Evolutionary conservation across 2,329 filamentous ascomycete genomes (phyloP).

Genomic region (Fusarium udum): DNA sequence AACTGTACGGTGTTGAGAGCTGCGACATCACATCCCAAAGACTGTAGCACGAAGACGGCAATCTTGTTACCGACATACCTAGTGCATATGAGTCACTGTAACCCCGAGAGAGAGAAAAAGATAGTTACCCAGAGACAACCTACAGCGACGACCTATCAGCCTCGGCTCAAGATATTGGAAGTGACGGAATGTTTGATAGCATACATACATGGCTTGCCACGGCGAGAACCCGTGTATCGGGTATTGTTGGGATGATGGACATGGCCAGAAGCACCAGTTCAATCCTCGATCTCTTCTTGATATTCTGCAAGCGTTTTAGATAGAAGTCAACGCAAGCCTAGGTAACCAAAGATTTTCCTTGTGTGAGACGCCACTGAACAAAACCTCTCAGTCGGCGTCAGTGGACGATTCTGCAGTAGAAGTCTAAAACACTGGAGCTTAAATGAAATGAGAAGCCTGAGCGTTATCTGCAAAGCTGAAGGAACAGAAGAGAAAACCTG

Average conservation of each 20-base stretch:
- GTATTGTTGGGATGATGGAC: conserved; percentile 49
- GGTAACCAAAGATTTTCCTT: background rate
- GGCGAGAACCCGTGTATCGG: conserved; percentile 78
- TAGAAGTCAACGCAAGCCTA: background rate
- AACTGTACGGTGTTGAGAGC: conserved; percentile 97
- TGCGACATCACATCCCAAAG: conserved; percentile 90
- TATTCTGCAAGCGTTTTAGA: background rate
- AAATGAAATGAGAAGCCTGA: background rate
- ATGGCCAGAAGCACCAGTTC: conserved; percentile 18
- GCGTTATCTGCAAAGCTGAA: background rate
- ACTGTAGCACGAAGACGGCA: conserved; percentile 93
- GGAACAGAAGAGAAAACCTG: background rate
- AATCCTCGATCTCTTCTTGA: background rate
- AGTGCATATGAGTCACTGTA: conserved; percentile 21
- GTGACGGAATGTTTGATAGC: conserved; percentile 16
- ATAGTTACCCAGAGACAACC: conserved; percentile 44
- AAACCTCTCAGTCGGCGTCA: conserved; percentile 15
- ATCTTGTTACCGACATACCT: conserved; percentile 99
- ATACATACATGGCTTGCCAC: conserved; percentile 97
- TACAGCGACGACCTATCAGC: conserved; percentile 25
- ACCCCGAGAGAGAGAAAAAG: background rate
- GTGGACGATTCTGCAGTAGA: background rate
- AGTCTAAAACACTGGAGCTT: background rate
- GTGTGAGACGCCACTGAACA: conserved; percentile 24
- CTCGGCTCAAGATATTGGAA: background rate